These are phyloP conservation scores for Myriangium duriaei DNA, from an alignment of 2,329 filamentous ascomycete genomes.

Conservation along the genomic window DNA sequence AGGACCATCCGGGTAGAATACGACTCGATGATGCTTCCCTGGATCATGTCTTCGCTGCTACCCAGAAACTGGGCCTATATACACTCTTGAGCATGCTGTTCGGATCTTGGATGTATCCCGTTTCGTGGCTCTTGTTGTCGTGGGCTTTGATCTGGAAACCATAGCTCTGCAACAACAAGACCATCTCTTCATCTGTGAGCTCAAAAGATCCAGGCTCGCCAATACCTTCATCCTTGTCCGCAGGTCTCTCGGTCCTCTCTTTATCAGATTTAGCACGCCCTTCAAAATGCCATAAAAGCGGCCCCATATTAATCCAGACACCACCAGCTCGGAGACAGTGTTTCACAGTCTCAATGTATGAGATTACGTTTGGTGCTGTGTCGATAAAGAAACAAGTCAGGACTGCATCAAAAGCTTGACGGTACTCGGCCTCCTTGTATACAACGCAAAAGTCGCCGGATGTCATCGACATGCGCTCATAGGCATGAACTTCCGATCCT, in stretches of 20 bases:
- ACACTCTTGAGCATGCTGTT: slow-evolving; percentile 75
- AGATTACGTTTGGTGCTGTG: slow-evolving; percentile 83
- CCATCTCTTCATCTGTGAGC: slow-evolving; percentile 76
- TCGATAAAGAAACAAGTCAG: slow-evolving; percentile 93
- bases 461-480: slow-evolving; percentile 77
- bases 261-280: slow-evolving; percentile 42
- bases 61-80: slow-evolving; percentile 74
- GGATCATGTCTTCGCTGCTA: slow-evolving; percentile 54
- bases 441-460: slow-evolving; percentile 86
- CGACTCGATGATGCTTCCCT: background rate
- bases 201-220: slow-evolving; percentile 85
- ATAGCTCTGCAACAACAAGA: slow-evolving; percentile 57
- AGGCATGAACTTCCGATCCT: slow-evolving; percentile 22
- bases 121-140: slow-evolving; percentile 41
- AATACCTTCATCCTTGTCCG: slow-evolving; percentile 45
- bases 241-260: slow-evolving; percentile 22
- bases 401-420: slow-evolving; percentile 62
- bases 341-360: slow-evolving; percentile 73
- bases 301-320: slow-evolving; percentile 79
- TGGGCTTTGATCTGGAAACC: slow-evolving; percentile 55
- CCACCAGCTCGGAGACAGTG: slow-evolving; percentile 68
- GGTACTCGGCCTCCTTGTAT: slow-evolving; percentile 55
- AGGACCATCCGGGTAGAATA: slow-evolving; percentile 17
- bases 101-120: slow-evolving; percentile 74
- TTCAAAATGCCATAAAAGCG: slow-evolving; percentile 91